Conservation (phyloP, 1,284 basidiomycete genomes). For the Ganoderma multipileum region DNA sequence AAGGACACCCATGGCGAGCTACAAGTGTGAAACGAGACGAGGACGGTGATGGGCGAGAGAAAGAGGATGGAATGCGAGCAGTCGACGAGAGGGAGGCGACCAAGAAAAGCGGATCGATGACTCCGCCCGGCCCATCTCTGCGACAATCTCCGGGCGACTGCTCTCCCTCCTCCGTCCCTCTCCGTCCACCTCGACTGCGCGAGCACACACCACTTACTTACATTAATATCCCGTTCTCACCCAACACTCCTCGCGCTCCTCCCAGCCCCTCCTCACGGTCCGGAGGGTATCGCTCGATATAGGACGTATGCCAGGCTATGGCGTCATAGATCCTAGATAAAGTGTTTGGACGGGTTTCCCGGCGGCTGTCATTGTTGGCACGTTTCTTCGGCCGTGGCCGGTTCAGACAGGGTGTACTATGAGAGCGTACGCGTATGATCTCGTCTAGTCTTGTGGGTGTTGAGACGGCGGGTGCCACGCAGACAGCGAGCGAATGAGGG, state of each 20-base stretch:
- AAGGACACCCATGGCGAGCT: conserved; percentile 63
- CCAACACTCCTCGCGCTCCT: background rate
- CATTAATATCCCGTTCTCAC: too few relatives aligned
- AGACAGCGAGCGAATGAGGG: too few relatives aligned
- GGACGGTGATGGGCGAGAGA: conserved; percentile 20
- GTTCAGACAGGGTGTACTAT: background rate
- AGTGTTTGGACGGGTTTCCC: background rate
- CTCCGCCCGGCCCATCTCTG: conserved; percentile 12
- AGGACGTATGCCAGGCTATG: background rate
- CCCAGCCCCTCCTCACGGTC: background rate
- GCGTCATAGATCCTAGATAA: background rate
- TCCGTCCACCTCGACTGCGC: background rate
- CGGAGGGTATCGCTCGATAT: background rate
- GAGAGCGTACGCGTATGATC: too few relatives aligned
- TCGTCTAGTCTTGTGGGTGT: too few relatives aligned
- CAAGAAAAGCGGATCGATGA: conserved; percentile 25
- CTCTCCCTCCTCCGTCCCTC: background rate
- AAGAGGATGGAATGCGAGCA: conserved; percentile 8
- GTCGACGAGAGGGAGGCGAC: too few relatives aligned
- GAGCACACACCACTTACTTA: too few relatives aligned
- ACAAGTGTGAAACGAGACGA: conserved; percentile 16
- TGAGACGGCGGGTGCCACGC: too few relatives aligned
- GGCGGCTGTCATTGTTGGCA: background rate
- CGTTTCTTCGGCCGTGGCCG: background rate
- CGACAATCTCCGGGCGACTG: background rate